These are phyloP conservation scores for Achaetomium macrosporum DNA, from an alignment of 2,329 filamentous ascomycete species.

Conservation along the genomic window DNA sequence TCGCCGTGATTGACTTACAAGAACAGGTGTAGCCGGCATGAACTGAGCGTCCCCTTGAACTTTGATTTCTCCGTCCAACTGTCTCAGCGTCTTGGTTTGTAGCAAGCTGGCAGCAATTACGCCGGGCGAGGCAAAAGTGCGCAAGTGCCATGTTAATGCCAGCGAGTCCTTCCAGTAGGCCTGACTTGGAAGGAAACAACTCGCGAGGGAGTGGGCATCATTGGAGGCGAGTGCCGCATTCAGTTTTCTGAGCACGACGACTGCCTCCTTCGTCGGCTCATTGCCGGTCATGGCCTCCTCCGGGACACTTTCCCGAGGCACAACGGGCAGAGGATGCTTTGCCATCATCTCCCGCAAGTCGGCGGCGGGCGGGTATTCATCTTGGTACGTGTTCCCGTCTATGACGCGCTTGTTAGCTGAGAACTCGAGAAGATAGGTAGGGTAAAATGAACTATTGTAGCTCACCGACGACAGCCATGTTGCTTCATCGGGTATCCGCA, in stretches of 20 bases:
- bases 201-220: slow-evolving; percentile 22
- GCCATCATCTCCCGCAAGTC: slow-evolving; percentile 23
- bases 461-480: no score
- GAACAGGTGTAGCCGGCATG: slow-evolving; percentile 14
- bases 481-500: no score
- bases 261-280: slow-evolving; percentile 14
- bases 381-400: no score
- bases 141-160: slow-evolving; percentile 34
- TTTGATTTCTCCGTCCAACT: slow-evolving; percentile 13
- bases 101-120: slow-evolving; percentile 26
- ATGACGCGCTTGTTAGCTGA: no score
- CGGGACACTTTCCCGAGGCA: slow-evolving; percentile 9
- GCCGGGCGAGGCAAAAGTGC: slow-evolving; percentile 27
- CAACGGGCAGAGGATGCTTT: slow-evolving; percentile 25
- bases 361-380: slow-evolving; percentile 11
- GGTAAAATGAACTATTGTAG: no score
- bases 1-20: slow-evolving; percentile 11
- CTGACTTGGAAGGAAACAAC: slow-evolving; percentile 29
- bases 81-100: slow-evolving; percentile 19
- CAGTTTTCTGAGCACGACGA: slow-evolving; percentile 15
- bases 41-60: slow-evolving; percentile 18
- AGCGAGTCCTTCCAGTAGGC: slow-evolving; percentile 35
- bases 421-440: no score
- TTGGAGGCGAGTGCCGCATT: slow-evolving; percentile 19
- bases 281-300: slow-evolving; percentile 5